phyloP scores from a whole-genome alignment of 2,329 filamentous ascomycete species.

The Purpureocillium lavendulum region DNA sequence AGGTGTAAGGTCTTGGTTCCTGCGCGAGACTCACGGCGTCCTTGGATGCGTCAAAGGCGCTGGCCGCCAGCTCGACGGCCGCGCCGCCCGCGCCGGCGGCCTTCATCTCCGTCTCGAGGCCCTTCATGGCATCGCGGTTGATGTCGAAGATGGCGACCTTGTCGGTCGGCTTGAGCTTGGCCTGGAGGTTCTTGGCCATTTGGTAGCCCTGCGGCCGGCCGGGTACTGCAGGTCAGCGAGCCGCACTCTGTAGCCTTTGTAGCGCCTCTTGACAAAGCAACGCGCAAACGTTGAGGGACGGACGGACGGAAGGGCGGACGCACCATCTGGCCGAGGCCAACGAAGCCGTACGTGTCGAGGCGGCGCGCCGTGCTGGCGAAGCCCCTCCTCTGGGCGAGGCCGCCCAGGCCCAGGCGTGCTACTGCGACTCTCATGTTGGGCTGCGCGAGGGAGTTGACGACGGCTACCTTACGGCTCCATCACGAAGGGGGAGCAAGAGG shows the following conservation, averaged over 20 bases:
- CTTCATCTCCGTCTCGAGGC: conserved; percentile 39
- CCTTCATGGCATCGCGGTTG: conserved; percentile 38
- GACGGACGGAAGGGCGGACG: conserved; percentile 11
- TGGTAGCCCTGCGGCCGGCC: conserved; percentile 51
- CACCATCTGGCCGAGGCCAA: conserved; percentile 55
- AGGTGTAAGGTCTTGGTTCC: no score
- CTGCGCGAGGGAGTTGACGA: not conserved
- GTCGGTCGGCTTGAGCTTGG: conserved; percentile 43
- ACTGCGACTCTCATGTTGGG: conserved; percentile 12
- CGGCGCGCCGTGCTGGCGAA: conserved; percentile 41
- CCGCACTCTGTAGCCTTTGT: no score
- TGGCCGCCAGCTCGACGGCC: conserved; percentile 33
- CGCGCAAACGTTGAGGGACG: no score
- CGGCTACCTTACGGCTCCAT: not conserved
- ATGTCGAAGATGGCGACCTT: conserved; percentile 48
- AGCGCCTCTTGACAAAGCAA: no score
- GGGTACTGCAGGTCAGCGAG: no score
- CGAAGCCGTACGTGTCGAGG: conserved; percentile 48
- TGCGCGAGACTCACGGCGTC: conserved; percentile 45
- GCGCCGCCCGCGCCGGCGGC: conserved; percentile 36
- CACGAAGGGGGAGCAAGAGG: not conserved
- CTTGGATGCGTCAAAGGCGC: conserved; percentile 38
- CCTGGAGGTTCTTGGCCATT: conserved; percentile 55
- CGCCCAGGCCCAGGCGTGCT: conserved; percentile 16
- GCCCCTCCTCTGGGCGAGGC: conserved; percentile 31